Evolutionary conservation across 2,329 filamentous ascomycete species (phyloP).

Genomic region (Xylaria sp.): DNA sequence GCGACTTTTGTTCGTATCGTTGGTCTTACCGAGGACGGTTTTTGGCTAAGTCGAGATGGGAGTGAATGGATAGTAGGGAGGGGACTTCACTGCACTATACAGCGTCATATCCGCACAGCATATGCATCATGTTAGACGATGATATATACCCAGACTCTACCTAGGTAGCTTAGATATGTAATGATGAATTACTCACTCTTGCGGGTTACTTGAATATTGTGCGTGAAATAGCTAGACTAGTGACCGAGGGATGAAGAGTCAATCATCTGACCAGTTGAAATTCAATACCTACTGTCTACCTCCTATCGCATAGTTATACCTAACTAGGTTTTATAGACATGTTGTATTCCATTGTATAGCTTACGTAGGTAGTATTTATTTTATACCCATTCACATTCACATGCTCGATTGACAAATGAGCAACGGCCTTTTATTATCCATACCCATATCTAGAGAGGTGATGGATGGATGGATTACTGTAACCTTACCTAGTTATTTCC

Average conservation of each 20-base stretch:
- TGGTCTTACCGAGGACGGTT: neutral
- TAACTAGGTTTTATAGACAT: too few relatives aligned
- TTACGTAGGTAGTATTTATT: too few relatives aligned
- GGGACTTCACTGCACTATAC: slow-evolving; percentile 4
- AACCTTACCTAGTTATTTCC: neutral
- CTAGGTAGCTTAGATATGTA: slow-evolving; percentile 20
- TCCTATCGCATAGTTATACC: too few relatives aligned
- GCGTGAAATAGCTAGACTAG: neutral
- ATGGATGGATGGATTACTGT: neutral
- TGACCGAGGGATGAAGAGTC: neutral
- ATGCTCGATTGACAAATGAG: too few relatives aligned
- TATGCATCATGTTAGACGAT: slow-evolving; percentile 33
- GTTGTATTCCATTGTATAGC: too few relatives aligned
- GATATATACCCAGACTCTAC: slow-evolving; percentile 27
- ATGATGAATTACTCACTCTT: slow-evolving; percentile 17
- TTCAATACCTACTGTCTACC: too few relatives aligned
- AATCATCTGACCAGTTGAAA: too few relatives aligned
- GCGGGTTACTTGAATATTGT: neutral
- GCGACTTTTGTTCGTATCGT: slow-evolving; percentile 1
- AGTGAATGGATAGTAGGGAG: slow-evolving; percentile 16
- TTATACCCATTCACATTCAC: too few relatives aligned
- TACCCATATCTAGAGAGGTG: too few relatives aligned
- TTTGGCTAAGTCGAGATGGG: slow-evolving; percentile 2
- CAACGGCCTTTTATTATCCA: too few relatives aligned
- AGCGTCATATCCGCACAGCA: slow-evolving; percentile 24